Conservation (phyloP, 2,329 filamentous ascomycete species). For the Neobulgaria alba region DNA sequence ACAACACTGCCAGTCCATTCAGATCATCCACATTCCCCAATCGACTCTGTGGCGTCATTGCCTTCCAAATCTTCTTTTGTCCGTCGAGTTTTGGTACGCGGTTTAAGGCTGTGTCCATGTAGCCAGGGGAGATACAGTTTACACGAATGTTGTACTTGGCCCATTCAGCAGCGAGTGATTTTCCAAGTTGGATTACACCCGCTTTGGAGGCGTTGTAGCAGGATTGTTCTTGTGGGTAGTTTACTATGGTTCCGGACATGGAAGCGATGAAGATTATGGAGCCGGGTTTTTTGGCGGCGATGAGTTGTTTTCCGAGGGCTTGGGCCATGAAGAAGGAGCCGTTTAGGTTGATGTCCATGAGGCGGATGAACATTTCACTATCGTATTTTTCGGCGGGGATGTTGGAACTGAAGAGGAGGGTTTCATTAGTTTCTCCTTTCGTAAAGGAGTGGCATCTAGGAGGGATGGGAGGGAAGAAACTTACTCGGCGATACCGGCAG, state of each 20-base stretch:
- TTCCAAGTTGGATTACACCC: conserved; percentile 68
- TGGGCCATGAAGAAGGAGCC: conserved; percentile 72
- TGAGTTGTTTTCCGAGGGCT: conserved; percentile 64
- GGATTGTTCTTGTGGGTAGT: conserved; percentile 76
- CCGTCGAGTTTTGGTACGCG: conserved; percentile 68
- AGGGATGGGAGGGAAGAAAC: conserved; percentile 17
- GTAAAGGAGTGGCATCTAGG: no score
- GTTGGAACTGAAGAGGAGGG: conserved; percentile 48
- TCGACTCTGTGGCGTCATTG: conserved; percentile 63
- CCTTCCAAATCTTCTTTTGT: conserved; percentile 75
- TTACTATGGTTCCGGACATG: conserved; percentile 78
- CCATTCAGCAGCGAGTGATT: conserved; percentile 78
- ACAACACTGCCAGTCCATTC: conserved; percentile 68
- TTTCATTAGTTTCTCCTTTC: conserved; percentile 1
- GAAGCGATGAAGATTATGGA: conserved; percentile 69
- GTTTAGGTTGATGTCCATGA: conserved; percentile 76
- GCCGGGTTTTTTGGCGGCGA: conserved; percentile 60
- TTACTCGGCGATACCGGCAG: conserved; percentile 68
- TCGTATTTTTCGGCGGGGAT: conserved; percentile 75
- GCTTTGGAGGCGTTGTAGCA: conserved; percentile 83
- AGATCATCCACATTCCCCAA: conserved; percentile 67
- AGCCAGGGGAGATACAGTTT: conserved; percentile 77
- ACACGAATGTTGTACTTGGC: conserved; percentile 72
- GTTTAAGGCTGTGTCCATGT: conserved; percentile 81
- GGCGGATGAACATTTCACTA: conserved; percentile 64